These are phyloP conservation scores for Annulohypoxylon stygium DNA, from an alignment of 495 filamentous ascomycete species.

Conservation along the genomic window DNA sequence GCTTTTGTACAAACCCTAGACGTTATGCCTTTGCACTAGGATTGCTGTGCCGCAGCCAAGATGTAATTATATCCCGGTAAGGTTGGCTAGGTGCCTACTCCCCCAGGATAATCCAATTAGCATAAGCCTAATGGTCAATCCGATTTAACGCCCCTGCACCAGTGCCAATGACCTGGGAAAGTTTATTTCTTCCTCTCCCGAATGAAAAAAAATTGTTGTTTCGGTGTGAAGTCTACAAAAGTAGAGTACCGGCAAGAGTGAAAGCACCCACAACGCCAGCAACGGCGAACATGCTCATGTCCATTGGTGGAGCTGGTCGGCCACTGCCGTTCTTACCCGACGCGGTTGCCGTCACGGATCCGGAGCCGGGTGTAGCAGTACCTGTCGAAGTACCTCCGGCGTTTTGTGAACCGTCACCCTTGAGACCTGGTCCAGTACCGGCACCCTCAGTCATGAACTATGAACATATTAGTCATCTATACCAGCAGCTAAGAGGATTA, in stretches of 20 bases:
- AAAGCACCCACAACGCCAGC: conserved; percentile 68
- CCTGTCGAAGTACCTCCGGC: conserved; percentile 70
- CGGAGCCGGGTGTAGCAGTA: conserved; percentile 74
- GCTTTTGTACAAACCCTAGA: not conserved
- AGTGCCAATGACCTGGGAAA: conserved; percentile 1
- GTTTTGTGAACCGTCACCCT: conserved; percentile 78
- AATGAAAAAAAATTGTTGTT: conserved; percentile 8
- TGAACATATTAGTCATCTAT: conserved; percentile 38
- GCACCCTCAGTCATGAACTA: conserved; percentile 80
- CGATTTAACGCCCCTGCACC: conserved; percentile 31
- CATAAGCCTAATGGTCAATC: conserved; percentile 14
- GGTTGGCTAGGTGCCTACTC: not conserved
- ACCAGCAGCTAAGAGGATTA: not conserved
- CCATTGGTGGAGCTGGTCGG: conserved; percentile 60
- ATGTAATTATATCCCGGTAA: conserved; percentile 31
- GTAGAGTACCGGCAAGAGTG: conserved; percentile 72
- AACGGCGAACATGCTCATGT: conserved; percentile 67
- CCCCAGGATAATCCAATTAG: conserved; percentile 21
- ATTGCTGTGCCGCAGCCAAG: conserved; percentile 11
- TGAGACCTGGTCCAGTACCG: conserved; percentile 77
- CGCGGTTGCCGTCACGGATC: conserved; percentile 61
- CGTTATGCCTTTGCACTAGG: not conserved
- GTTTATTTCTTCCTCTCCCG: not conserved
- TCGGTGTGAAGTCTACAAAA: conserved; percentile 61
- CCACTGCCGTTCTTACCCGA: conserved; percentile 54